Evolutionary conservation across 108 stramenopile species (phyloP), one percentile per base, ranked within the genome.

Genomic region (Cyclostephanos invisitatus): DNA sequence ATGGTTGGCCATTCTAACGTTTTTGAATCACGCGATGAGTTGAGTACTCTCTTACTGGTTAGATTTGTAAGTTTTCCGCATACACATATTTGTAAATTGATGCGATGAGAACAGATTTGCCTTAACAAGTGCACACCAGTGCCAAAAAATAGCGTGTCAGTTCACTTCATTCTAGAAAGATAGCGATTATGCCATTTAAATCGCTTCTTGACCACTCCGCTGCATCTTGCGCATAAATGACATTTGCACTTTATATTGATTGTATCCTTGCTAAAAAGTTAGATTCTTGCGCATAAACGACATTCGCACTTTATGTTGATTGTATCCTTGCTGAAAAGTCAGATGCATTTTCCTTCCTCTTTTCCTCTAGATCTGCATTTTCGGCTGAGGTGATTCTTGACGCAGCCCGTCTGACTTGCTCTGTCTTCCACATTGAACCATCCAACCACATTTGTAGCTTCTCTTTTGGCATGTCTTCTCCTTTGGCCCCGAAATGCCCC

Each of bases 401-500:
- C 7, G 74, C 73, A 50, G 44, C 58, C 5, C 74, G 80, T 35
- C 70, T 38, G 11, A 44, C 71, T 40, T 66, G 50, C 44, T 81
- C 74, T 64, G 80, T 75, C 61, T 81, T 28, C 80, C 80, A 81
- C 69, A 75, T 75, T 0, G 68, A 70, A 3, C 80, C 80, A 53
- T 75, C 66, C 47, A 81, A 61, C 80, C 80, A 81, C 70, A 75
- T 70, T 24, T 71, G n/a, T 38, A 81, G 62, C 72, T 80, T 70
- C 35, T 73, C 25, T 20, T 83, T 68, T 14, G 77, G 74, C 47
- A 91, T 53, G 58, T 95, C 91, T 35, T 68, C 37, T 56, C 94
- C 94, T 44, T 67, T 69, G 32, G 81, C 84, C 10, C 86, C 94
- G 69, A 92, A 95, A 40, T 90, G 63, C 38, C 94, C 94, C 37